Percentiles rank a stretch among this genome's conserved stretches.
Evolutionary conservation across 2,329 filamentous ascomycete species (phyloP).

Genomic region (Helminthosporium solani): DNA sequence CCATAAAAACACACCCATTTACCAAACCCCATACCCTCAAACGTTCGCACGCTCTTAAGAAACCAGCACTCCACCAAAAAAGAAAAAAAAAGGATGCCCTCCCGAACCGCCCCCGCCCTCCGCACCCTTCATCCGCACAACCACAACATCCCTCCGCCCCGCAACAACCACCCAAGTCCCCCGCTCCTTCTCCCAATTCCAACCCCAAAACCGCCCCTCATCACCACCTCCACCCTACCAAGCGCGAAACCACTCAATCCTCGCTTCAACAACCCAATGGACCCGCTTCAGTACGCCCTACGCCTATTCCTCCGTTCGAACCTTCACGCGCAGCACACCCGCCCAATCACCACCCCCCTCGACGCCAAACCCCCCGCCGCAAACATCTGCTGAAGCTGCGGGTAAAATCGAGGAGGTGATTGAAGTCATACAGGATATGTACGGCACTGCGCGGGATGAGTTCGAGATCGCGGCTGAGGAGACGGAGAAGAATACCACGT

Average conservation of each 20-base stretch:
- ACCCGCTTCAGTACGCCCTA: constrained; percentile 37
- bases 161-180: constrained; percentile 19
- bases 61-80: not conserved
- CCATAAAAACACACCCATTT: too few relatives aligned
- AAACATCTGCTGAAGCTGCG: constrained; percentile 21
- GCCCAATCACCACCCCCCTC: constrained; percentile 18
- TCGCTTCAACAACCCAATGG: constrained; percentile 30
- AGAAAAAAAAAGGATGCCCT: constrained; percentile 16
- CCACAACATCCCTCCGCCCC: constrained; percentile 26
- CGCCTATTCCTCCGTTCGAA: constrained; percentile 34
- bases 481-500: constrained; percentile 56
- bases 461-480: constrained; percentile 56
- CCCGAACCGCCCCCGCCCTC: constrained; percentile 21
- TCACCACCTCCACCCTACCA: constrained; percentile 28
- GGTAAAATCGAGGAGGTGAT: constrained; percentile 31
- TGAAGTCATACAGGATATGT: constrained; percentile 40
- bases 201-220: constrained; percentile 23
- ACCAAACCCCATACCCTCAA: too few relatives aligned
- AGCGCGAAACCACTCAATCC: constrained; percentile 25
- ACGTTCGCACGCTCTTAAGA: too few relatives aligned
- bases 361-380: constrained; percentile 3
- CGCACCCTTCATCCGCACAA: constrained; percentile 29
- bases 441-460: constrained; percentile 43
- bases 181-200: constrained; percentile 23
- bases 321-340: constrained; percentile 28